Conservation (phyloP, 192 early-diverging fungal genomes). For the Chytriomyces hyalinus region DNA sequence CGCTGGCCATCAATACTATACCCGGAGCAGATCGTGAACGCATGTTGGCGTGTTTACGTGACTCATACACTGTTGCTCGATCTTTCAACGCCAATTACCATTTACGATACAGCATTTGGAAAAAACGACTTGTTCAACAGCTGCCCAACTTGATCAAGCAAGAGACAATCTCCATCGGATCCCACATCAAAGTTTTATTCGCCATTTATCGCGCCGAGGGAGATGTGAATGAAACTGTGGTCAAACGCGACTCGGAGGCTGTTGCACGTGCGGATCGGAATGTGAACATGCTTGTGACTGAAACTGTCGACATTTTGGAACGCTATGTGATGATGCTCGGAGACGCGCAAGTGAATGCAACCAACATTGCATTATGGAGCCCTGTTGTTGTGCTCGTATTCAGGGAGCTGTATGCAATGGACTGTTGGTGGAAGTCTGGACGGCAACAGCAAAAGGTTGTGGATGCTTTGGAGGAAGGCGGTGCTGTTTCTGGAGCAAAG, state of each 20-base stretch:
- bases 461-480: background rate
- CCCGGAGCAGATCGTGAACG: constrained; percentile 37
- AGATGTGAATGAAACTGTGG: constrained; percentile 25
- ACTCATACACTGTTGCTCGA: constrained; percentile 79
- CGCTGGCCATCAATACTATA: constrained; percentile 43
- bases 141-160: constrained; percentile 91
- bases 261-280: constrained; percentile 10
- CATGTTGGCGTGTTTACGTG: constrained; percentile 48
- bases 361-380: constrained; percentile 59
- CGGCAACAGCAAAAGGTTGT: background rate
- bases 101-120: constrained; percentile 80
- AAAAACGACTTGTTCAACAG: constrained; percentile 84
- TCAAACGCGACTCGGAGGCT: background rate
- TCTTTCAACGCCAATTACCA: constrained; percentile 79
- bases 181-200: constrained; percentile 56
- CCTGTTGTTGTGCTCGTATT: constrained; percentile 59
- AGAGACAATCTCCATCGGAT: constrained; percentile 68
- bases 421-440: constrained; percentile 48
- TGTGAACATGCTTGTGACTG: constrained; percentile 45
- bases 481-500: background rate
- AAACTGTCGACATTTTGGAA: constrained; percentile 52
- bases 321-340: constrained; percentile 51
- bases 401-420: constrained; percentile 51
- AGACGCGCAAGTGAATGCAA: constrained; percentile 48
- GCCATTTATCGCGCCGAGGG: constrained; percentile 46